Base-by-base conservation (phyloP, 139 green algal species). In the Diplosphaera chodatii region DNA sequence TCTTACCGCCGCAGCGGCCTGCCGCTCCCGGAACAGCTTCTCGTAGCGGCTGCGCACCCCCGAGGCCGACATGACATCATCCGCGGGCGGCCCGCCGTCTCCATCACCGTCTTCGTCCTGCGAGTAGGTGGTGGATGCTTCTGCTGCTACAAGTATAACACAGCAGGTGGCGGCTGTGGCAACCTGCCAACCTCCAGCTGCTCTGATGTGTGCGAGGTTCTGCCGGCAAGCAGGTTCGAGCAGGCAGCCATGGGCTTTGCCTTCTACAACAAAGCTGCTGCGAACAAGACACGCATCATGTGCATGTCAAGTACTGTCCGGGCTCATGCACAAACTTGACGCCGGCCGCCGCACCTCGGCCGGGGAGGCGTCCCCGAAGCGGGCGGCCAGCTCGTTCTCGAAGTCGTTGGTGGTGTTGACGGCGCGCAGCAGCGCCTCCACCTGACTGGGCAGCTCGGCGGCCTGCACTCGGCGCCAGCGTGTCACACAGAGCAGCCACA, bases 331-430 rank as follows among this genome's bases (percentile, higher is more conserved):
- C 27, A 21, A 5, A 25, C 22, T 41, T 25, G 40, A 31, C 48
- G 22, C 48, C 29, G 29, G 16, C 66, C 72, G 30, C 3, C 69
- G 16, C 66, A 59, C 48, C 48, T 59, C 18, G 48, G 10, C 18
- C 10, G 16, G 48, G 8, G 48, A 5, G 13, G 48, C 8, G 3
- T 59, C 48, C 10, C 48, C 87, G 82, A 98, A 99, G 18, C 84
- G 56, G 0, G 86, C 77, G 5, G 87, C 86, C 86, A 99, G 91
- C 71, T 99, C 95, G 37, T 78, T 67, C 80, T 99, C 95, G 78
- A 99, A 99, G 68, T 97, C 93, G 80, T 97, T 90, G 37, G 95
- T 98, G 66, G 89, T 77, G 30, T 98, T 91, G 63, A 99, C 88
- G 25, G 89, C 88, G 78, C 94, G 85, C 33, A 97, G 78, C 66